Evolutionary conservation across 805 yeast species (phyloP).

Genomic region (Komagataella mondaviorum): DNA sequence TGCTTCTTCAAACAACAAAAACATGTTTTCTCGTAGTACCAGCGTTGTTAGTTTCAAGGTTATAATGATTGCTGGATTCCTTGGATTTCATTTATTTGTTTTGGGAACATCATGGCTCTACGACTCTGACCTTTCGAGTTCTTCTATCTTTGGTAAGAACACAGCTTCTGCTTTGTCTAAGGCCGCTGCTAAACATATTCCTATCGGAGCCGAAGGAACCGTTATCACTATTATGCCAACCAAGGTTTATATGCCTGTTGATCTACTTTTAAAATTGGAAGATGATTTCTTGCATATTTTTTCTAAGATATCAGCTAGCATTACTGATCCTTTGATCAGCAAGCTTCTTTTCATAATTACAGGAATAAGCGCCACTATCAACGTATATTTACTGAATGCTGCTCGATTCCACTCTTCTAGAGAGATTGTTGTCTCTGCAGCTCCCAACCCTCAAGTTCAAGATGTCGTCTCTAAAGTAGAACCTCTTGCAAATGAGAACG

Average conservation of each 20-base stretch:
- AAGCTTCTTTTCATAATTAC: slow-evolving; percentile 64
- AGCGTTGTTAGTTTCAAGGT: slow-evolving; percentile 43
- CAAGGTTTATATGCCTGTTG: slow-evolving; percentile 44
- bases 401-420: slow-evolving; percentile 42
- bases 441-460: not conserved
- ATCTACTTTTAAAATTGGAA: slow-evolving; percentile 43
- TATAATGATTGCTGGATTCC: slow-evolving; percentile 42
- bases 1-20: slow-evolving; percentile 21
- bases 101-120: slow-evolving; percentile 62
- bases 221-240: slow-evolving; percentile 46
- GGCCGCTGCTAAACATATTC: slow-evolving; percentile 27
- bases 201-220: slow-evolving; percentile 27
- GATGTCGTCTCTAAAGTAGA: not conserved
- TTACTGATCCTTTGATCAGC: slow-evolving; percentile 69
- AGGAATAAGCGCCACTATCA: slow-evolving; percentile 64
- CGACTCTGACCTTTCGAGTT: slow-evolving; percentile 20
- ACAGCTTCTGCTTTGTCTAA: slow-evolving; percentile 19
- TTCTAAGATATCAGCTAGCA: slow-evolving; percentile 47
- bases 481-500: not conserved
- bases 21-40: slow-evolving; percentile 22
- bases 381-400: slow-evolving; percentile 76
- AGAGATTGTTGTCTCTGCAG: slow-evolving; percentile 1
- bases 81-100: slow-evolving; percentile 54
- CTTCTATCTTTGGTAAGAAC: slow-evolving; percentile 9
- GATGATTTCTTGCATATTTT: slow-evolving; percentile 39